Percentiles rank a stretch among this genome's conserved stretches.
Evolutionary conservation across 2,329 filamentous ascomycete genomes (phyloP).

Genomic region (Trichoderma sp.): DNA sequence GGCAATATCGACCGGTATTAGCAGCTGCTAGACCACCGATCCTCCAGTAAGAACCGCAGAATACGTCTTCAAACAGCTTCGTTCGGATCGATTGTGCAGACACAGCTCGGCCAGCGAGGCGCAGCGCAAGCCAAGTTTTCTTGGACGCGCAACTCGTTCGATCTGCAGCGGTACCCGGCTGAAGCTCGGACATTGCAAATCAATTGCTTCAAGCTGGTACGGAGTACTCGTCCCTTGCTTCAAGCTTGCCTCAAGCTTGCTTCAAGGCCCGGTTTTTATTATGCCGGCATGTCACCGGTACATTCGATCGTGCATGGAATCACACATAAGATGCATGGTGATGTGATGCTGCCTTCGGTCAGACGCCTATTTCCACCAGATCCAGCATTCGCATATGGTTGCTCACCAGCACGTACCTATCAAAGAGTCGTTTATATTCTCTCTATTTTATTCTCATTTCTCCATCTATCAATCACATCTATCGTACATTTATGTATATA

Average conservation of each 20-base stretch:
- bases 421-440: no score
- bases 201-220: neutral
- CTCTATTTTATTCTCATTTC: neutral
- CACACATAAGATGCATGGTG: constrained; percentile 10
- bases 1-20: neutral
- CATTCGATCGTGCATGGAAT: neutral
- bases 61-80: neutral
- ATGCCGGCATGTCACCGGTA: constrained; percentile 3
- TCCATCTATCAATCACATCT: neutral
- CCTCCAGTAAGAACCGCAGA: neutral
- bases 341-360: neutral
- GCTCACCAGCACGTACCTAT: neutral
- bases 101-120: neutral
- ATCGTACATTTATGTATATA: neutral
- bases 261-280: neutral
- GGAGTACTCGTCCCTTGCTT: neutral
- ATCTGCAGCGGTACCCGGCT: neutral
- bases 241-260: neutral
- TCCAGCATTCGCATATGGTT: neutral
- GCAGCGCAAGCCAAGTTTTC: constrained; percentile 13
- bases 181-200: constrained; percentile 15
- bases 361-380: neutral
- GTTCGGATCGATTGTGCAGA: neutral
- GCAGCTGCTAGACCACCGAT: neutral
- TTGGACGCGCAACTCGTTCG: constrained; percentile 4